Percentiles rank a stretch among this genome's conserved stretches.
These are phyloP conservation scores for Cucumis cinereus DNA, from an alignment of 306 rosid genomes.

Conservation along the genomic window DNA sequence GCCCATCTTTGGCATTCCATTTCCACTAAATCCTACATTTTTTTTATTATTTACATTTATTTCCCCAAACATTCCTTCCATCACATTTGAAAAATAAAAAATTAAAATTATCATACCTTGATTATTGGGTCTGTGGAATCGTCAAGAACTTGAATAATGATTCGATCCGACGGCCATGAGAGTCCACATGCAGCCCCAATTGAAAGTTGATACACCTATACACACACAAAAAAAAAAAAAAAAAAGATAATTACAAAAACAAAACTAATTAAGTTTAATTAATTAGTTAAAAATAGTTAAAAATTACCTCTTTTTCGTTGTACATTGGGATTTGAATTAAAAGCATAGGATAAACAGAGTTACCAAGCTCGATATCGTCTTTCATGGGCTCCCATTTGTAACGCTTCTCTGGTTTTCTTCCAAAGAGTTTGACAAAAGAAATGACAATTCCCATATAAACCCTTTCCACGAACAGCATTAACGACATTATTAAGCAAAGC, in stretches of 20 bases:
- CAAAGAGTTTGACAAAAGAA: background rate
- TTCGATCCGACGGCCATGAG: constrained; percentile 15
- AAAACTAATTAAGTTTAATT: too few relatives aligned
- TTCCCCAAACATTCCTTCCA: background rate
- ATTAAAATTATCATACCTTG: background rate
- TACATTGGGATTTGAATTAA: constrained; percentile 14
- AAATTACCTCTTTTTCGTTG: constrained; percentile 4
- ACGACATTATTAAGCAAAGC: constrained; percentile 3
- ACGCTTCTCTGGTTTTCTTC: constrained; percentile 9
- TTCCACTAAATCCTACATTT: constrained; percentile 37
- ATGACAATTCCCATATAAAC: constrained; percentile 6
- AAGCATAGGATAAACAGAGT: constrained; percentile 11
- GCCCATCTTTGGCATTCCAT: constrained; percentile 44
- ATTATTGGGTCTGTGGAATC: constrained; percentile 10
- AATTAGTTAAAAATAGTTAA: too few relatives aligned
- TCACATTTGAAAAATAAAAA: background rate
- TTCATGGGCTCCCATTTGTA: constrained; percentile 12
- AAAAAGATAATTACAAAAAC: background rate
- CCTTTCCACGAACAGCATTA: constrained; percentile 13
- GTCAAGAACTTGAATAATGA: constrained; percentile 8
- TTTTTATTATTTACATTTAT: too few relatives aligned
- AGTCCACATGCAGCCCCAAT: constrained; percentile 11
- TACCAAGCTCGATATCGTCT: constrained; percentile 13
- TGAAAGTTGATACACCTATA: constrained; percentile 10
- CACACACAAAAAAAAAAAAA: background rate